Base-by-base conservation (phyloP, 169 alveolate species). In the Cryptosporidium meleagridis region DNA sequence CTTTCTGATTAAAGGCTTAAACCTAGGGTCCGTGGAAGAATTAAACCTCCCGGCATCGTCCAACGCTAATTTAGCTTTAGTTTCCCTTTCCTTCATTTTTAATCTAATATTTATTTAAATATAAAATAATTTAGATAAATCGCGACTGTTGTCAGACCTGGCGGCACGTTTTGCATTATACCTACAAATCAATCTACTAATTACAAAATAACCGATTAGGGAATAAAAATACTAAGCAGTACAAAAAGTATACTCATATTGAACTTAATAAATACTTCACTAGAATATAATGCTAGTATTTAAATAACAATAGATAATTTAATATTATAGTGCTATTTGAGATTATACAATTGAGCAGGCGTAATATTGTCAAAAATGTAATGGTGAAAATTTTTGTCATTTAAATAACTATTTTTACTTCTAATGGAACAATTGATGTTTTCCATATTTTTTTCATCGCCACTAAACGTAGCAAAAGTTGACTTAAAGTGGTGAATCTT, bases 21-120 rank as follows among this genome's bases (percentile, higher is more conserved):
- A 95, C 71, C 92, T 91, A 48, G 96, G 96, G 69, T 95, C 97
- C 12, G 4, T 62, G 18, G 29, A 16, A 21, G 75, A 59, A 48
- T 80, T 51, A 61, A 80, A 80, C 33, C 89, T 59, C 1, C 26
- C 75, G 3, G 21, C 41, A 26, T 26, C 39, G 3, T 70, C 26
- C 4, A 26, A 35, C 3, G 14, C 18, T 70, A 23, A 18, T 45
- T 29, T 45, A 9, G 58, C 10, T 35, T 45, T 45, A 0, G 31
- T n/a, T 37, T 45, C 35, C 35, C 23, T 45, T 26, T 61, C 45
- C 59, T 61, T 39, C 69, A 26, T 61, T 29, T 44, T 61, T 10
- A 23, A 31, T 29, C 33, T 80, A 21, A 23, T 62, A 37, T 48
- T 48, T 16, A 23, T 44, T n/a, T 23, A 23, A 41, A 41, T 41